Evolutionary conservation across 148 eudicot species (phyloP), one percentile per base, ranked within the genome.

Genomic region (Dysphania ambrosioides): DNA sequence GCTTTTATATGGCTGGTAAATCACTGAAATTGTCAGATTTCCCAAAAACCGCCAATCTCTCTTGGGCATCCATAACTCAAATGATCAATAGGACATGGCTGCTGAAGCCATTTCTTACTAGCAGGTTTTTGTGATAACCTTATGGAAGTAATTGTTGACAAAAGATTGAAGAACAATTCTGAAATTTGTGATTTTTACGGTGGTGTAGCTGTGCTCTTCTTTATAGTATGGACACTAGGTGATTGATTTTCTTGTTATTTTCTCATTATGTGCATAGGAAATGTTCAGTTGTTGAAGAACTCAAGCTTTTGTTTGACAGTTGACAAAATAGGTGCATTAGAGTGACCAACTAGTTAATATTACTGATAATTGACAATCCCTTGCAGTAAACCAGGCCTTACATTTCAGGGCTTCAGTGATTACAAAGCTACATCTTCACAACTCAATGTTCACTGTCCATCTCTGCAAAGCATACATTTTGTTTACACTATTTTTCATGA

Each of bases 371-470:
- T 24, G n/a, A 67, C 16, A 18, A 24, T 67, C 71, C 21, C 11
- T 24, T 11, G 71, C 26, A 26, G 55, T 67, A 27, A 41, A 36
- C 9, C 40, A 66, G 32, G 2, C 62, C 62, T 58, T 24, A 66
- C 47, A 66, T 66, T 38, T 5, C 51, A 66, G 30, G 49, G 47
- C 30, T 12, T 36, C 26, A 38, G 51, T 40, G 40, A 64, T 8
- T 18, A 38, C 70, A 66, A 66, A 6, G 70, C 40, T 66, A 11
- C 70, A 66, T 38, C 8, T 66, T 8, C 49, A 66, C 49, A n/a
- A 26, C 70, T 66, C 49, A 66, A 66, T n/a, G 47, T 24, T 59
- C 63, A 59, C 31, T 24, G 63, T 32, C 53, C 63, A 59, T 59
- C 8, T 26, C 63, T 59, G 15, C 29, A 66, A 19, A 32, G 23